These are phyloP conservation scores for Sphagnum fallax DNA, from an alignment of 228 moss, liverwort and hornwort genomes.

Conservation along the genomic window DNA sequence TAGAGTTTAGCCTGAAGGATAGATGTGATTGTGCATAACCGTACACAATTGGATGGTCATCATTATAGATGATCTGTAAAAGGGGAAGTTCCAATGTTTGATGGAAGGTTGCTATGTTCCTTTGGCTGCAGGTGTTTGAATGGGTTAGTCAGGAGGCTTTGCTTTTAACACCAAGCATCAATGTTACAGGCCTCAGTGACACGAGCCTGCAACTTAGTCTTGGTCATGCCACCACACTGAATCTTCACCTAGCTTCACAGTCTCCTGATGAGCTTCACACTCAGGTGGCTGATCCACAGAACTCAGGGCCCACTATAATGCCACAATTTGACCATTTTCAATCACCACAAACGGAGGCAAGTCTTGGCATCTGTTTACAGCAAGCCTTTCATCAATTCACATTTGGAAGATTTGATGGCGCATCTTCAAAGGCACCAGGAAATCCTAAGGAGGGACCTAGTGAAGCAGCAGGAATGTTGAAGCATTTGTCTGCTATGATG, in stretches of 20 bases:
- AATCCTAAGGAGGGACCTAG: conserved; percentile 32
- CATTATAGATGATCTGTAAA: too few relatives aligned
- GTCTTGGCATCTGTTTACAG: conserved; percentile 74
- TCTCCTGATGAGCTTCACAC: conserved; percentile 21
- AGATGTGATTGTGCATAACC: too few relatives aligned
- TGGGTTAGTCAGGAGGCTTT: conserved; percentile 95
- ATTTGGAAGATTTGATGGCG: conserved; percentile 39
- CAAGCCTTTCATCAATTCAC: conserved; percentile 74
- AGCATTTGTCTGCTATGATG: conserved; percentile 35
- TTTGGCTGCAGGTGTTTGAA: conserved; percentile 72
- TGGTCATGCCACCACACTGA: conserved; percentile 70
- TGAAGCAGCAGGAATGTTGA: conserved; percentile 34
- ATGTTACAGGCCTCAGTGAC: conserved; percentile 86
- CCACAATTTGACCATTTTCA: conserved; percentile 29
- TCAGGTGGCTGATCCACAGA: conserved; percentile 20
- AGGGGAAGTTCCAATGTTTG: too few relatives aligned
- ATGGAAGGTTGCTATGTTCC: not conserved
- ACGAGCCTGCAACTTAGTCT: conserved; percentile 84
- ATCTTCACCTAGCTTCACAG: conserved; percentile 63
- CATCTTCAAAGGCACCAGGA: conserved; percentile 22
- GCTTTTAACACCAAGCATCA: conserved; percentile 66
- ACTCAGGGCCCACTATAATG: conserved; percentile 20
- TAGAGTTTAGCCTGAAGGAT: too few relatives aligned
- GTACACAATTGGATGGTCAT: too few relatives aligned
- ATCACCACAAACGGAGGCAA: conserved; percentile 52